Evolutionary conservation across 2,329 filamentous ascomycete genomes (phyloP), one percentile per base, ranked within the genome.

Genomic region (Venturia carpophila): DNA sequence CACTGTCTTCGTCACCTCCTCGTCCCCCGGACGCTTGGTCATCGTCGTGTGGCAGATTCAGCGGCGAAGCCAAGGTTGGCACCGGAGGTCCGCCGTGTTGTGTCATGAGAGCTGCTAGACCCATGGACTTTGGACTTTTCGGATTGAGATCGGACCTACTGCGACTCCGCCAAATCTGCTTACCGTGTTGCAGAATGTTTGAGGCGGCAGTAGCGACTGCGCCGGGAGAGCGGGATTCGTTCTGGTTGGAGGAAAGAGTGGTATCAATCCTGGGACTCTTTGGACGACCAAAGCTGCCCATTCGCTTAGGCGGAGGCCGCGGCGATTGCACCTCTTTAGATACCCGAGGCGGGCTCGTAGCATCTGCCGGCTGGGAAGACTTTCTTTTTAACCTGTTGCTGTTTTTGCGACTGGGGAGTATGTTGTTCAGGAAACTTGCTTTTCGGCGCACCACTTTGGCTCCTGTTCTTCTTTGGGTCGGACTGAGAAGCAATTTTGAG

Each of bases 11-110:
- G 60, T 78, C 75, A 34, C 70, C 73, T 41, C 74, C 70, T 66
- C 74, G 65, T 66, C 75, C 75, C 19, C 58, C 39, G 21, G 34
- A 15, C 41, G 11, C n/a, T 43, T 55, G 41, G 17, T 43, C 63
- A 42, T 27, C 21, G 30, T 60, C 24, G 15, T 52, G 58, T 47
- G 56, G 42, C 15, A 58, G 13, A 49, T 27, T 43, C 42, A 43
- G 63, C 43, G 80, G 80, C 30, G 81, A 81, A 30, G 79, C 79
- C 49, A 86, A 76, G 65, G 78, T 82, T 21, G 81, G 79, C 69
- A 85, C 80, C 11, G 84, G 84, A 1, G 83, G 83, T 3, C 84
- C 84, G 62, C 84, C 84, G 68, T 83, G 78, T 60, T 76, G 79
- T 45, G 79, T 82, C 78, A 84, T 83, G 43, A 87, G 75, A 63